These are phyloP conservation scores for Naganishia liquefaciens DNA, from an alignment of 1,284 basidiomycete species.

Conservation along the genomic window DNA sequence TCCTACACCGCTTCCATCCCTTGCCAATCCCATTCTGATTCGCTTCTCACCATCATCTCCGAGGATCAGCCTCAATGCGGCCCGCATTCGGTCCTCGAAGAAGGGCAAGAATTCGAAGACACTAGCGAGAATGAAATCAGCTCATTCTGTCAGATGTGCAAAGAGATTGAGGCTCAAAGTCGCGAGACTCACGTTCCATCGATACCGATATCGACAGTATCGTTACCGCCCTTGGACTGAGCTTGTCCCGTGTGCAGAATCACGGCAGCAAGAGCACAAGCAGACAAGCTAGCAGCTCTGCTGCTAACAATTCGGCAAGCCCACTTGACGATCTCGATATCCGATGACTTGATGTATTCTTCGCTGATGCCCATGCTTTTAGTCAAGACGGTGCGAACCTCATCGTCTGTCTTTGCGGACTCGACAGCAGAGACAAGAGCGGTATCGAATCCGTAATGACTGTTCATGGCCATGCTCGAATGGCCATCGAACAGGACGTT, in stretches of 20 bases:
- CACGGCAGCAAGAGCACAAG: slow-evolving; percentile 81
- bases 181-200: slow-evolving; percentile 70
- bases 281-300: slow-evolving; percentile 80
- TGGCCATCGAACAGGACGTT: slow-evolving; percentile 73
- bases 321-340: slow-evolving; percentile 76
- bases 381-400: slow-evolving; percentile 61
- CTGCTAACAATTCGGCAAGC: slow-evolving; percentile 73
- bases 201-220: slow-evolving; percentile 73
- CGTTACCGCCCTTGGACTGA: slow-evolving; percentile 57
- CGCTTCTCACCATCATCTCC: slow-evolving; percentile 75
- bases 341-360: slow-evolving; percentile 52
- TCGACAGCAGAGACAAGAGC: slow-evolving; percentile 88
- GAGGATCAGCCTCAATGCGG: slow-evolving; percentile 71
- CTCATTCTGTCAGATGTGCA: not conserved
- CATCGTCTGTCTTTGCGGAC: slow-evolving; percentile 47
- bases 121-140: slow-evolving; percentile 53
- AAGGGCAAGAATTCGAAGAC: slow-evolving; percentile 87
- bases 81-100: slow-evolving; percentile 73
- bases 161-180: no score
- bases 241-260: slow-evolving; percentile 74
- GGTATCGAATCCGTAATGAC: slow-evolving; percentile 91
- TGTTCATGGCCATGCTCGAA: slow-evolving; percentile 71
- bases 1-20: slow-evolving; percentile 96
- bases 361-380: slow-evolving; percentile 64
- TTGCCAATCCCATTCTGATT: slow-evolving; percentile 85